phyloP scores from a whole-genome alignment of 129 eudicot species.

The Artemisia tridentata region DNA sequence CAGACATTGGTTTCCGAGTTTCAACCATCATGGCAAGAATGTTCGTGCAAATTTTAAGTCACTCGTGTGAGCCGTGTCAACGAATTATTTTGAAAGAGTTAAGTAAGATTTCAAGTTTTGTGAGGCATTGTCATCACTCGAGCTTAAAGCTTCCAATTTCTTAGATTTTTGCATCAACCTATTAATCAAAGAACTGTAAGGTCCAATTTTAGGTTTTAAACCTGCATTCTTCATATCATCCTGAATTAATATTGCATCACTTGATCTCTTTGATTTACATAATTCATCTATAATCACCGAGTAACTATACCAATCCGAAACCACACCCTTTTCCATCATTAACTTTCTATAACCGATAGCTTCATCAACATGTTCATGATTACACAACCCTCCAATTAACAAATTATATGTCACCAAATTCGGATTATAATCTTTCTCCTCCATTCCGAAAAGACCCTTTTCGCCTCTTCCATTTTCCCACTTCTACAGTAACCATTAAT shows the following conservation, averaged over 20 bases:
- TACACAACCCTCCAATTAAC: no score
- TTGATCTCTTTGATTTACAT: slow-evolving; percentile 17
- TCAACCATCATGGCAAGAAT: slow-evolving; percentile 25
- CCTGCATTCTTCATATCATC: slow-evolving; percentile 33
- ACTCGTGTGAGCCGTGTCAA: no score
- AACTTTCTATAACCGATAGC: no score
- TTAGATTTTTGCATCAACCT: slow-evolving; percentile 18
- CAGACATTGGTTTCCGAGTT: slow-evolving; percentile 2
- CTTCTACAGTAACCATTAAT: no score
- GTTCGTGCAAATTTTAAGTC: neutral
- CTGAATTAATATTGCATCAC: slow-evolving; percentile 30
- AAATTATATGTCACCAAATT: no score
- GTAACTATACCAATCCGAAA: slow-evolving; percentile 26
- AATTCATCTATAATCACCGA: slow-evolving; percentile 28
- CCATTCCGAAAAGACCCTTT: no score
- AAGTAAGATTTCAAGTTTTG: slow-evolving; percentile 36
- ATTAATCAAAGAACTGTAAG: slow-evolving; percentile 16
- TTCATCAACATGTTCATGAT: no score
- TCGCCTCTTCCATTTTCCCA: no score
- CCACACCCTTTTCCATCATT: no score
- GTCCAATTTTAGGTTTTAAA: slow-evolving; percentile 17
- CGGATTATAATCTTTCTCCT: no score
- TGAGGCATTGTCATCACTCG: slow-evolving; percentile 15
- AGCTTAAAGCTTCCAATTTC: slow-evolving; percentile 24
- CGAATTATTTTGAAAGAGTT: slow-evolving; percentile 12